These are phyloP conservation scores for Tetrahymena thermophila DNA, from an alignment of 73 alveolate genomes.

Conservation along the genomic window DNA sequence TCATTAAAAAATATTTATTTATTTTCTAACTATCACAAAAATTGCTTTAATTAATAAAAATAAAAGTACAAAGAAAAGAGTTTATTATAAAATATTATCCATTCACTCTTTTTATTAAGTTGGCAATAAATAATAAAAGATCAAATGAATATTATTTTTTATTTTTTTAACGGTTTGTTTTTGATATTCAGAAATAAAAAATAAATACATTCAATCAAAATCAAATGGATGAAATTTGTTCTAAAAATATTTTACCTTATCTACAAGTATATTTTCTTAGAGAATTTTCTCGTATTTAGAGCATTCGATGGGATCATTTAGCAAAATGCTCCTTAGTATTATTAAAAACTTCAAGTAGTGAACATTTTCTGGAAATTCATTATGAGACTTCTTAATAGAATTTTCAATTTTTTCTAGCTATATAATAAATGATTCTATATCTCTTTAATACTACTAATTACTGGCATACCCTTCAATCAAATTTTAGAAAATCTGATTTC, in stretches of 20 bases:
- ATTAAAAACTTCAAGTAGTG: neutral
- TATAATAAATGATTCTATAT: neutral
- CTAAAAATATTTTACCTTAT: neutral
- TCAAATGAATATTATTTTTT: too few species aligned
- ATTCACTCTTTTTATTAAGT: too few species aligned
- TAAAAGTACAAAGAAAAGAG: too few species aligned
- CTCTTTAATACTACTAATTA: neutral
- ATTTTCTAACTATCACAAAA: too few species aligned
- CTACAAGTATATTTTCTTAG: neutral
- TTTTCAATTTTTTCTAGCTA: neutral
- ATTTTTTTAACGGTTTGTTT: too few species aligned
- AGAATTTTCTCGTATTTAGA: neutral
- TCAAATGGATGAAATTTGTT: too few species aligned
- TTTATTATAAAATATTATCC: too few species aligned
- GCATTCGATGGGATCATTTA: neutral
- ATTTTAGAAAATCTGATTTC: neutral
- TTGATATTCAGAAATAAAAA: too few species aligned
- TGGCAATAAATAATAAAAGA: too few species aligned
- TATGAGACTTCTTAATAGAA: neutral
- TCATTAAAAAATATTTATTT: too few species aligned
- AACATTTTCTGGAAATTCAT: neutral
- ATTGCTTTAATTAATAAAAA: too few species aligned
- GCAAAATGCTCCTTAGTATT: neutral
- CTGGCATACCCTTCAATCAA: neutral
- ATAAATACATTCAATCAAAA: too few species aligned